A percentile compares a stretch with the other conserved stretches of the same genome.
phyloP scores from a whole-genome alignment of 2,329 filamentous ascomycete genomes.

The Stachybotrys echinatus region DNA sequence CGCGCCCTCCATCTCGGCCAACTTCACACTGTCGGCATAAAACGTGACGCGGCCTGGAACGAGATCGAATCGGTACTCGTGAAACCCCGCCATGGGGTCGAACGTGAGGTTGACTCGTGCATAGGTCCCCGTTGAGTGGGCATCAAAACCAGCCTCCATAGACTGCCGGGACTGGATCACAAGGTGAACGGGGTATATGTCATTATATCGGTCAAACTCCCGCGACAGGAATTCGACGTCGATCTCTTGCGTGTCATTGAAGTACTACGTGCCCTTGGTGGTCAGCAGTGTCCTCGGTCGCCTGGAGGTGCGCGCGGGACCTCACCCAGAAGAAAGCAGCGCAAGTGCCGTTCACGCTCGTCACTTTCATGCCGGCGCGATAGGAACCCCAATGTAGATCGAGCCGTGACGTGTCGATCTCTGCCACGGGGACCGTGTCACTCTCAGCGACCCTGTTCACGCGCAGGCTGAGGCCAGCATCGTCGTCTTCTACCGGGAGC shows the following conservation, averaged over 20 bases:
- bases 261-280: conserved; percentile 46
- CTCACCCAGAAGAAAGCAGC: conserved; percentile 74
- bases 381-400: conserved; percentile 70
- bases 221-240: conserved; percentile 74
- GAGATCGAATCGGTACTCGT: conserved; percentile 80
- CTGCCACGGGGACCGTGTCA: conserved; percentile 54
- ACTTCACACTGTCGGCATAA: conserved; percentile 57
- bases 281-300: conserved; percentile 1
- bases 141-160: conserved; percentile 54
- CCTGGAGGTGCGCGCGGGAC: not conserved
- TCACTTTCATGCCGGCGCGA: conserved; percentile 61
- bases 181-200: conserved; percentile 60
- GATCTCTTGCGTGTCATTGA: conserved; percentile 74
- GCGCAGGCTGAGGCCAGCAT: conserved; percentile 50
- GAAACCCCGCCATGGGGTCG: conserved; percentile 58
- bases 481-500: conserved; percentile 44
- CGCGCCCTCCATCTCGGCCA: conserved; percentile 51
- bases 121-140: conserved; percentile 54
- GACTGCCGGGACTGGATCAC: conserved; percentile 67
- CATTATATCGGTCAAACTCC: conserved; percentile 48
- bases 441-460: conserved; percentile 36
- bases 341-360: conserved; percentile 60
- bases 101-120: conserved; percentile 56
- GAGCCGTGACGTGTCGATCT: conserved; percentile 54
- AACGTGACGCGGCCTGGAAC: conserved; percentile 57